phyloP scores from a whole-genome alignment of 164 flowering plant species.

The Magnolia kwangsiensis region DNA sequence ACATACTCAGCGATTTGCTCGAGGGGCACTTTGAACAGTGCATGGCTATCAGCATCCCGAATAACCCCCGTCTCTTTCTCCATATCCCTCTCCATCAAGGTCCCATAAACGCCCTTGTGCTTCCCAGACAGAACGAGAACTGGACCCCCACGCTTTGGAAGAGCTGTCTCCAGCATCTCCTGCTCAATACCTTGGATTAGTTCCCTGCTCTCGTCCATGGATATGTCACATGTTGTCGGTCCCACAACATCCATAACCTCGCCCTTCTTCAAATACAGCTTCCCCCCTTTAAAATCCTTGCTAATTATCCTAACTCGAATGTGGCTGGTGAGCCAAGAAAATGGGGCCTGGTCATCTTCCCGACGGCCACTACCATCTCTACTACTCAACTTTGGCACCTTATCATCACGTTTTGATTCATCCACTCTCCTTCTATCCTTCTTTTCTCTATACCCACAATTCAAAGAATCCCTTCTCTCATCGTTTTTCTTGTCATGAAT shows the following conservation, averaged over 20 bases:
- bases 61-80: constrained; percentile 70
- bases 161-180: constrained; percentile 68
- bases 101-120: constrained; percentile 74
- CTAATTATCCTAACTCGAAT: constrained; percentile 75
- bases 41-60: constrained; percentile 69
- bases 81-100: constrained; percentile 53
- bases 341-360: constrained; percentile 14
- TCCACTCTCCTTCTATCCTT: constrained; percentile 16
- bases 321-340: constrained; percentile 65
- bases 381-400: background rate
- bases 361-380: background rate
- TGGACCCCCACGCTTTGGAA: constrained; percentile 69
- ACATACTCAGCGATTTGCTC: constrained; percentile 84
- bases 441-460: background rate
- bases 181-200: constrained; percentile 73
- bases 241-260: constrained; percentile 79
- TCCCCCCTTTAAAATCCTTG: constrained; percentile 68
- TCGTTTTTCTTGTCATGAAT: constrained; percentile 9
- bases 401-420: constrained; percentile 4
- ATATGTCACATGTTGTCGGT: constrained; percentile 54
- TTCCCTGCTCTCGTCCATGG: constrained; percentile 72
- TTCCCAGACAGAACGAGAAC: constrained; percentile 72
- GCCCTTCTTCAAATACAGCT: constrained; percentile 72
- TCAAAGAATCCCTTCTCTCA: constrained; percentile 8
- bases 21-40: constrained; percentile 52